Base-by-base conservation (phyloP, 1,139 yeast genomes). In the Kurtzmaniella natalensis region DNA sequence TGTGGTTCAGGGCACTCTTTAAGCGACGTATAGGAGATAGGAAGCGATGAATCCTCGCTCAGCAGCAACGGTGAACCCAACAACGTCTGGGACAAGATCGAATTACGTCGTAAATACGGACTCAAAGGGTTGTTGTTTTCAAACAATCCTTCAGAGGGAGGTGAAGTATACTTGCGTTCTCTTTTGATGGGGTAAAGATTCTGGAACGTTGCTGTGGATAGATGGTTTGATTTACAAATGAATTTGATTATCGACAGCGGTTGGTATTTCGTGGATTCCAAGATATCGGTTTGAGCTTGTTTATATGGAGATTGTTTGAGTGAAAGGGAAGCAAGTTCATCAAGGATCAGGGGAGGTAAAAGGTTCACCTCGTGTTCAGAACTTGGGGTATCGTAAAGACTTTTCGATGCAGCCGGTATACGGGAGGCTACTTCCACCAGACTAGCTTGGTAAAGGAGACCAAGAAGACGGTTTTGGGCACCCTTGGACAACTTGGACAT, bases 191-290 rank as follows among this genome's bases (percentile, higher is more conserved):
- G 75, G 33, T 53, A 62, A 8, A 64, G 35, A 36, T 61, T 58
- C 33, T 44, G 39, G 40, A 73, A 67, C 42, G 75, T 80, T 2
- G 57, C 40, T 5, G 48, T 47, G 6, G 57, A 48, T 1, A 72
- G 46, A 25, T 54, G 55, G n/a, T 70, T 62, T 41, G 62, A 62
- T 13, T 54, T 54, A 33, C 72, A 60, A 7, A 45, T 44, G 36
- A 70, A 61, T 32, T 48, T 45, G 24, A 75, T 53, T 2, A 74
- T 47, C 35, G 57, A 62, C 9, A 67, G 47, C 18, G 38, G 36
- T 18, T 31, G 35, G 7, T 40, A 41, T n/a, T 18, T 24, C 7
- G 18, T 13, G 0, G 20, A 10, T 5, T 38, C 34, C 2, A 53
- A 51, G 7, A 59, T 41, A 25, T 55, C 64, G 2, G 36, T 35